Evolutionary conservation across 2,329 filamentous ascomycete species (phyloP).

Genomic region (Didymella keratinophila): DNA sequence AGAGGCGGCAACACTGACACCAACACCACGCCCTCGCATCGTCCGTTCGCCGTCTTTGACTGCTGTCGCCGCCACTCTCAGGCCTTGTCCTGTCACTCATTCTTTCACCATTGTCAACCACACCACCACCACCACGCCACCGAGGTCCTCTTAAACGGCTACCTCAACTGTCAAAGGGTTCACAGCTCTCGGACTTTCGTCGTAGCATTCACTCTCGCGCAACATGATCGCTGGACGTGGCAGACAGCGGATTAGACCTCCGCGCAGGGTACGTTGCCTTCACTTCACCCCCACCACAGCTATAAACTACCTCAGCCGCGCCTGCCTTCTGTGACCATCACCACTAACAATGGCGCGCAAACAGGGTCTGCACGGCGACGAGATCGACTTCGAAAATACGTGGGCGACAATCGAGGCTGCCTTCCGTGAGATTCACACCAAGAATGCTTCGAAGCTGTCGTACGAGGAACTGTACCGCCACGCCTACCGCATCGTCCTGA

Average conservation of each 20-base stretch:
- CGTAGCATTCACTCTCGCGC: neutral
- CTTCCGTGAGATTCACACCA: conserved; percentile 86
- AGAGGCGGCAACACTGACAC: conserved; percentile 10
- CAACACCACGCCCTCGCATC: conserved; percentile 6
- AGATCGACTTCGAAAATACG: conserved; percentile 82
- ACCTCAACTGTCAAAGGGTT: neutral
- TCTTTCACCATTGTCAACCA: neutral
- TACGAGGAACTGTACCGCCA: conserved; percentile 96
- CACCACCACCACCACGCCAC: conserved; percentile 3
- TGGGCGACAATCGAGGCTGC: conserved; percentile 82
- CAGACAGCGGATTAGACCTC: conserved; percentile 70
- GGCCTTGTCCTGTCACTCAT: conserved; percentile 4
- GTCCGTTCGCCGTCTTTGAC: neutral
- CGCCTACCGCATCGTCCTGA: conserved; percentile 91
- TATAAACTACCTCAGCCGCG: conserved; percentile 13
- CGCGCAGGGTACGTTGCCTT: conserved; percentile 66
- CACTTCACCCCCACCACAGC: conserved; percentile 1
- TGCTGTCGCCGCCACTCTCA: neutral
- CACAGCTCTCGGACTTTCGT: neutral
- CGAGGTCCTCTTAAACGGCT: neutral
- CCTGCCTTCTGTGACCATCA: conserved; percentile 11
- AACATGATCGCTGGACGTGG: conserved; percentile 63
- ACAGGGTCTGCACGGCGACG: conserved; percentile 67
- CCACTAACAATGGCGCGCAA: conserved; percentile 23
- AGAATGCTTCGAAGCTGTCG: conserved; percentile 86